phyloP scores from a whole-genome alignment of 2,329 filamentous ascomycete genomes.

The Colletotrichum neosansevieriae region DNA sequence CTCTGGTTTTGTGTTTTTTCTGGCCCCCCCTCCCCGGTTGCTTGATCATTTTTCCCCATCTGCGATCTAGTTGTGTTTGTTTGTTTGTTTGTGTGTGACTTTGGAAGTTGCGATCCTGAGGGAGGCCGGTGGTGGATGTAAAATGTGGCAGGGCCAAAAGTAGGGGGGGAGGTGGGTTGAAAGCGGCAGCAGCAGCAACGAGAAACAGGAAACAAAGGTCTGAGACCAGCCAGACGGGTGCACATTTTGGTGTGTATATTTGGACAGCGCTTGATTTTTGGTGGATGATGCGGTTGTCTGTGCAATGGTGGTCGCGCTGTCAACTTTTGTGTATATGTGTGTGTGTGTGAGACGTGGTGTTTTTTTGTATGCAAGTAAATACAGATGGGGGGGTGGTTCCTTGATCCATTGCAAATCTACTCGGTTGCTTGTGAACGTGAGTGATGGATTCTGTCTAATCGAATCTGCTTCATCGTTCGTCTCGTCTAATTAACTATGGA shows the following conservation, averaged over 20 bases:
- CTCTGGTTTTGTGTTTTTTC: background rate
- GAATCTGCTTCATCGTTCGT: too few species aligned
- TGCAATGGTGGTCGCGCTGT: too few species aligned
- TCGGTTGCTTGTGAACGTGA: too few species aligned
- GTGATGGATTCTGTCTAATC: too few species aligned
- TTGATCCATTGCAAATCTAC: too few species aligned
- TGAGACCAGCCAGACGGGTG: conserved; percentile 1
- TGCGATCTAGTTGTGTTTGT: too few species aligned
- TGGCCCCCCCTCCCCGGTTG: background rate
- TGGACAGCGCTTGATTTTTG: background rate
- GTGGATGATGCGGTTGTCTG: background rate
- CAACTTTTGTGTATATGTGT: background rate
- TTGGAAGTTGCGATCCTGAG: too few species aligned
- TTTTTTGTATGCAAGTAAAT: too few species aligned
- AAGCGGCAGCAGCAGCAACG: background rate
- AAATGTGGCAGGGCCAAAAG: background rate
- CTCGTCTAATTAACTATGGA: too few species aligned
- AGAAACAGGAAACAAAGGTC: background rate
- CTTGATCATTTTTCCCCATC: background rate
- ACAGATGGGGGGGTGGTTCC: too few species aligned
- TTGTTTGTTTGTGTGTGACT: too few species aligned
- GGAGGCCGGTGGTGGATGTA: conserved; percentile 1
- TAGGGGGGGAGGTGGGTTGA: background rate
- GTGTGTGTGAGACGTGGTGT: background rate
- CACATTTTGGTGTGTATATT: background rate